Evolutionary conservation across 805 yeast genomes (phyloP).

Genomic region (Zygotorulaspora danielsina): DNA sequence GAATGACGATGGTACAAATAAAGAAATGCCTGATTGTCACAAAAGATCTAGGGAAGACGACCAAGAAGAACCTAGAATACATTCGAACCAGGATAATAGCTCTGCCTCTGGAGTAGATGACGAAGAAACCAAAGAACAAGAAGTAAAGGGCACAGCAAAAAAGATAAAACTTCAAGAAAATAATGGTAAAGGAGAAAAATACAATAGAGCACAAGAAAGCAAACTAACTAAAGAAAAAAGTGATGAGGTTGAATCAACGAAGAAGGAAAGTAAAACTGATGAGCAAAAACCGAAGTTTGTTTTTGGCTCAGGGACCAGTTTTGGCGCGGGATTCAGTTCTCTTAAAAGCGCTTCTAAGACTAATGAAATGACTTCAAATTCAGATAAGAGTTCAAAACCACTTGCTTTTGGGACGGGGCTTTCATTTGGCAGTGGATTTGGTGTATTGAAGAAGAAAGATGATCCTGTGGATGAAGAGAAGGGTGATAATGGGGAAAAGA

Average conservation of each 20-base stretch:
- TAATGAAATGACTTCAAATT: conserved; percentile 4
- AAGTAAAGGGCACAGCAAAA: conserved; percentile 1
- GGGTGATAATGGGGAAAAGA: conserved; percentile 8
- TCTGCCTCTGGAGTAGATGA: conserved; percentile 6
- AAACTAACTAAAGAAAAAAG: too few relatives aligned
- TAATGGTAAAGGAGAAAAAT: conserved; percentile 1
- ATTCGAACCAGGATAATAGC: too few relatives aligned
- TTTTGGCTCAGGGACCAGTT: conserved; percentile 51
- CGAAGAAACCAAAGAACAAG: conserved; percentile 7
- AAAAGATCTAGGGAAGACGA: too few relatives aligned
- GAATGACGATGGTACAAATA: too few relatives aligned
- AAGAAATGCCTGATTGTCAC: too few relatives aligned
- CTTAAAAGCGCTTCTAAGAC: conserved; percentile 29
- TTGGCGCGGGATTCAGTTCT: conserved; percentile 40
- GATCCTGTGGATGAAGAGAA: conserved; percentile 4
- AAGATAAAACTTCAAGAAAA: conserved; percentile 3
- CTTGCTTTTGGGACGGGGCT: conserved; percentile 45
- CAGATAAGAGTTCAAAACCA: conserved; percentile 16
- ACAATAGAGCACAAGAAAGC: too few relatives aligned
- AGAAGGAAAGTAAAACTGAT: neutral
- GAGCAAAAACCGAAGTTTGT: conserved; percentile 44
- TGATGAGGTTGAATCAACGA: too few relatives aligned
- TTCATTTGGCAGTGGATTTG: conserved; percentile 39
- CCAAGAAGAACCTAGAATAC: too few relatives aligned
- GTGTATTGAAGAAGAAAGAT: conserved; percentile 23